These are phyloP conservation scores for Vitis hybrid DNA, from an alignment of 177 flowering plant genomes.

Conservation along the genomic window DNA sequence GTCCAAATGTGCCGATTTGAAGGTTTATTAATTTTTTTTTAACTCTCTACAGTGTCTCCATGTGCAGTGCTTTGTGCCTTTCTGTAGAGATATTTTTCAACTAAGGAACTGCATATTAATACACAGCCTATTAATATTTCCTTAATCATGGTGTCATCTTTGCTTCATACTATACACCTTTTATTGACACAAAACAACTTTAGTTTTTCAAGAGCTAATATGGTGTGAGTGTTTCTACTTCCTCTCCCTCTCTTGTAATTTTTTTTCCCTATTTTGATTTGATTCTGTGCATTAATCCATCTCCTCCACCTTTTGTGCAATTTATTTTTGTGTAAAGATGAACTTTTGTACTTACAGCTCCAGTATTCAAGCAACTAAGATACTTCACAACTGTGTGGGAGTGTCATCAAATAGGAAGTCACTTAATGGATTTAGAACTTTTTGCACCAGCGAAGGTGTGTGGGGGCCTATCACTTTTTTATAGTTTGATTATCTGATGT, in stretches of 20 bases:
- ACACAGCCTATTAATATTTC: too few relatives aligned
- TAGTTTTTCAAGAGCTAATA: too few relatives aligned
- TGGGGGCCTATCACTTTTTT: conserved; percentile 10
- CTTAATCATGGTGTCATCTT: too few relatives aligned
- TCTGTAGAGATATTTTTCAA: neutral
- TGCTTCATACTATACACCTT: too few relatives aligned
- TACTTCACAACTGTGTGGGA: conserved; percentile 35
- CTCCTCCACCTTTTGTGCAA: neutral
- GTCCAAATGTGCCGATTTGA: neutral
- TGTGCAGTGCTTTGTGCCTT: too few relatives aligned
- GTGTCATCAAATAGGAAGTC: conserved; percentile 39
- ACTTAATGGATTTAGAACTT: conserved; percentile 45
- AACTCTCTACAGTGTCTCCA: too few relatives aligned
- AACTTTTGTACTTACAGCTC: conserved; percentile 47
- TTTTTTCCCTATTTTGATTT: neutral
- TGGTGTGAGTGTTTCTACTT: too few relatives aligned
- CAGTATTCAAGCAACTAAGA: conserved; percentile 32
- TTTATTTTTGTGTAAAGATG: conserved; percentile 8
- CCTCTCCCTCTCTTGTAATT: too few relatives aligned
- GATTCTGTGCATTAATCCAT: neutral
- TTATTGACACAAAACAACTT: too few relatives aligned
- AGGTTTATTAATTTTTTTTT: neutral
- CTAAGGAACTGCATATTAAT: neutral
- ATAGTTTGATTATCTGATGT: conserved; percentile 3
- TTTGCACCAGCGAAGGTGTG: conserved; percentile 66